Percentiles rank a stretch among this genome's conserved stretches.
phyloP scores from a whole-genome alignment of 495 filamentous ascomycete genomes.

The Copromyces sp. region DNA sequence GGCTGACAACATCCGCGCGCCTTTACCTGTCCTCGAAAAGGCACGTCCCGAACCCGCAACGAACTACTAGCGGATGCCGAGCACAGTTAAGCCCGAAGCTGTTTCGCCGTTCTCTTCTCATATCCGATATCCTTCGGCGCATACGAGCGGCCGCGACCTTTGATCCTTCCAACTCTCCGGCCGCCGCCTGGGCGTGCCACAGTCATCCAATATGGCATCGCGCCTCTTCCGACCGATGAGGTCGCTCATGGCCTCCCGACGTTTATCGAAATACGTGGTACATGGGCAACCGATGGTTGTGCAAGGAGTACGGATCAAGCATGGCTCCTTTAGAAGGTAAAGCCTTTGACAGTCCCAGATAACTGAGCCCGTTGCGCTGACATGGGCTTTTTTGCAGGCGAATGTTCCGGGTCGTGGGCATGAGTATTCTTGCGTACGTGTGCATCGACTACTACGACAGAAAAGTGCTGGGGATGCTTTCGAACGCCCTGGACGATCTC shows the following conservation, averaged over 20 bases:
- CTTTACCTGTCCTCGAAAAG: not conserved
- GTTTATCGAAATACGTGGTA: constrained; percentile 3
- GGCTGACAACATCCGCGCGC: not conserved
- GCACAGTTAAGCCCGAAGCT: not conserved
- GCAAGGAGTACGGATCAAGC: constrained; percentile 28
- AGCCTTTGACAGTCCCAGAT: not conserved
- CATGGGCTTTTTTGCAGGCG: not conserved
- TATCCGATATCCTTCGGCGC: not conserved
- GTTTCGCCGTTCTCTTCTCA: not conserved
- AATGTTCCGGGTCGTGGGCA: not conserved
- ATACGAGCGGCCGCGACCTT: not conserved
- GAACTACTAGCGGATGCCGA: not conserved
- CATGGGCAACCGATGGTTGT: constrained; percentile 15
- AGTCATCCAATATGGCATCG: constrained; percentile 20
- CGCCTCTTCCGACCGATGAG: constrained; percentile 23
- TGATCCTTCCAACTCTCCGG: constrained; percentile 11
- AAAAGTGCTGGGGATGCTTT: constrained; percentile 10
- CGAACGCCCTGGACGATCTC: constrained; percentile 28
- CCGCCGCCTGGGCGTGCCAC: constrained; percentile 30
- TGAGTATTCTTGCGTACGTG: not conserved
- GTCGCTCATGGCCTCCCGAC: constrained; percentile 10
- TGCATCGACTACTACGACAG: not conserved
- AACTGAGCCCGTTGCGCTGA: not conserved
- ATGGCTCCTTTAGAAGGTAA: constrained; percentile 2
- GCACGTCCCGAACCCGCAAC: not conserved